Base-by-base conservation (phyloP, 768 basidiomycete genomes). In the Xerocomellus chrysenteron region DNA sequence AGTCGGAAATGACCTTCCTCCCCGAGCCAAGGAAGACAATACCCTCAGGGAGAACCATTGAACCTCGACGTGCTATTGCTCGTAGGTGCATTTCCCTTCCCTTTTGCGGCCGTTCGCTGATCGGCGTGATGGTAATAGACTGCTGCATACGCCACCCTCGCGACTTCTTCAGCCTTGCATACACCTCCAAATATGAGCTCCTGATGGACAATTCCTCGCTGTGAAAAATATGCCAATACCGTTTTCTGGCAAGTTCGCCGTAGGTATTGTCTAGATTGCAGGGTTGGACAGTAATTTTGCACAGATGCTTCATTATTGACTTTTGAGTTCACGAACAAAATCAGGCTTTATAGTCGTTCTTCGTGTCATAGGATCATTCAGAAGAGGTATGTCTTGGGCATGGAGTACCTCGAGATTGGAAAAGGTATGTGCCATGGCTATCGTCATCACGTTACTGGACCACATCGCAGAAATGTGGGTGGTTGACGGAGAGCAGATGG, bases 61-160 rank as follows among this genome's bases (percentile, higher is more conserved):
- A 63, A 66, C 44, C 56, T 67, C 17, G 67, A 56, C 5, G 62
- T 69, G 2, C 44, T 65, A n/a, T 55, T 56, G 41, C 55, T 65
- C 3, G 66, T 66, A 24, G 17, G 21, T 24, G n/a, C 4, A 21
- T 13, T 28, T 39, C 14, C 9, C 10, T 14, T 37, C 10, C 24
- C 19, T 35, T 16, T 54, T 10, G 3, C 32, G 16, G 9, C 41
- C 17, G 28, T 30, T 19, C 14, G n/a, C 17, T 46, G 1, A 47
- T 10, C 1, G 4, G 21, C 3, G 14, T 5, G 1, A 32, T n/a
- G 14, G 13, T 21, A 2, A 36, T 49, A 80, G 76, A 75, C 80
- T 50, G 75, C 75, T 43, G 63, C 60, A 11, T 71, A 76, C 47
- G 64, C 80, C 65, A 75, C 35, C 79, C 78, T 3, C 39, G 66